These are phyloP conservation scores for Musa itinerans DNA, from an alignment of 176 grass and related monocot species.

Conservation along the genomic window DNA sequence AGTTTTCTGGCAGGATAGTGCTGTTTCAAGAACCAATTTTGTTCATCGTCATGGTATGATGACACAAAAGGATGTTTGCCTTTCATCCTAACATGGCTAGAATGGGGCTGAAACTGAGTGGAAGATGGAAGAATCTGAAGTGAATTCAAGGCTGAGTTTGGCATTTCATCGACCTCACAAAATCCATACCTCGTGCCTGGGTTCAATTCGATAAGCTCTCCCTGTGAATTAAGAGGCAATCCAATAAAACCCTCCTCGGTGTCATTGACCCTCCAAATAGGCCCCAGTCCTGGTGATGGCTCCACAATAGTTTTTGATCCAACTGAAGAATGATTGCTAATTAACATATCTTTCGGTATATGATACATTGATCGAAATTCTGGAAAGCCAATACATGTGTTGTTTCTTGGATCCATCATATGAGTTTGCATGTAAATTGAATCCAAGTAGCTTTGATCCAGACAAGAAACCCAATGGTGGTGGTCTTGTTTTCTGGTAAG, in stretches of 20 bases:
- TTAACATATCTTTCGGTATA: slow-evolving; percentile 33
- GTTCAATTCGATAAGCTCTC: slow-evolving; percentile 66
- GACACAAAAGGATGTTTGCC: slow-evolving; percentile 25
- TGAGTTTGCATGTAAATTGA: neutral
- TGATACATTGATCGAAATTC: slow-evolving; percentile 18
- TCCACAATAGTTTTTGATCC: slow-evolving; percentile 47
- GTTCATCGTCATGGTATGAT: slow-evolving; percentile 35
- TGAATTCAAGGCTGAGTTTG: slow-evolving; percentile 25
- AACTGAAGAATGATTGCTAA: slow-evolving; percentile 41
- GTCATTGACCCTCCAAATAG: slow-evolving; percentile 31
- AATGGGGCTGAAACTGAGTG: slow-evolving; percentile 16
- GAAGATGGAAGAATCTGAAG: slow-evolving; percentile 27
- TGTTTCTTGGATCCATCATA: neutral
- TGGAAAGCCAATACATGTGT: slow-evolving; percentile 4
- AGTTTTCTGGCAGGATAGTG: slow-evolving; percentile 13
- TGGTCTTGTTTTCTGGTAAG: slow-evolving; percentile 25
- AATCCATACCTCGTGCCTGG: slow-evolving; percentile 28
- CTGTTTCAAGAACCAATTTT: slow-evolving; percentile 36
- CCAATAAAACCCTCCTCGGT: slow-evolving; percentile 37
- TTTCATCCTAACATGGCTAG: slow-evolving; percentile 28
- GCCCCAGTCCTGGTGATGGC: slow-evolving; percentile 23
- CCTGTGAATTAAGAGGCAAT: slow-evolving; percentile 86
- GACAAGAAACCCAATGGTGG: slow-evolving; percentile 8
- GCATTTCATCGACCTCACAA: slow-evolving; percentile 29
- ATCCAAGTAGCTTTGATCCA: neutral